Base-by-base conservation (phyloP, 495 filamentous ascomycete genomes). In the Lophiostoma macrostomum region DNA sequence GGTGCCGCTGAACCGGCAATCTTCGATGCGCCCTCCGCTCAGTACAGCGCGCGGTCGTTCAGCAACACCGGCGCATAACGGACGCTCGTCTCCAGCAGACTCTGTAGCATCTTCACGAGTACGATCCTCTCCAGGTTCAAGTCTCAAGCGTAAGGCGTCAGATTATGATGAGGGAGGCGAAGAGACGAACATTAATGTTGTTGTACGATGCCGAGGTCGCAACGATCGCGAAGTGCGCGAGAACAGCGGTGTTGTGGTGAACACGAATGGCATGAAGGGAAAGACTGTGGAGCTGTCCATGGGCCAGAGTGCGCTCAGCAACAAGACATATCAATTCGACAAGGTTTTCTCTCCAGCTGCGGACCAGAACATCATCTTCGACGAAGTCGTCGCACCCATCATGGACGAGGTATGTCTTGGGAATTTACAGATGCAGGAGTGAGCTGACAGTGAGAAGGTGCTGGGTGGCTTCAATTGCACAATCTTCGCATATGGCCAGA, bases 401-500 rank as follows among this genome's bases (percentile, higher is more conserved):
- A 57, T 98, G 40, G 89, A 95, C 56, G 91, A 98, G 80, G 90
- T 95, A 72, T 59, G 77, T 64, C 19, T 34, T 5, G 45, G 31
- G 5, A 16, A 13, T 13, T 10, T 1, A 31, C n/a, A 1, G 28
- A 19, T 24, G n/a, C 16, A 36, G 39, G 22, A 51, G 28, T 5
- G 12, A 13, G 8, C 43, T 54, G 25, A 55, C 38, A 30, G 25
- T 4, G 3, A 13, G 0, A 27, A 96, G 90, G 96, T 97, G 80
- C 79, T 98, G 19, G 77, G 81, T 22, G 93, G 93, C n/a, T 97
- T 87, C 71, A 98, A 98, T 67, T 98, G 93, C 68, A 98, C 93
- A 6, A 95, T 98, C 49, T 98, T 98, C 65, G 93, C 93, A 38
- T 98, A 98, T 67, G 93, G 93, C 7, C 93, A 98, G 63, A 98